Base-by-base conservation (phyloP, 2,329 filamentous ascomycete genomes). In the Colletotrichum costaricense region DNA sequence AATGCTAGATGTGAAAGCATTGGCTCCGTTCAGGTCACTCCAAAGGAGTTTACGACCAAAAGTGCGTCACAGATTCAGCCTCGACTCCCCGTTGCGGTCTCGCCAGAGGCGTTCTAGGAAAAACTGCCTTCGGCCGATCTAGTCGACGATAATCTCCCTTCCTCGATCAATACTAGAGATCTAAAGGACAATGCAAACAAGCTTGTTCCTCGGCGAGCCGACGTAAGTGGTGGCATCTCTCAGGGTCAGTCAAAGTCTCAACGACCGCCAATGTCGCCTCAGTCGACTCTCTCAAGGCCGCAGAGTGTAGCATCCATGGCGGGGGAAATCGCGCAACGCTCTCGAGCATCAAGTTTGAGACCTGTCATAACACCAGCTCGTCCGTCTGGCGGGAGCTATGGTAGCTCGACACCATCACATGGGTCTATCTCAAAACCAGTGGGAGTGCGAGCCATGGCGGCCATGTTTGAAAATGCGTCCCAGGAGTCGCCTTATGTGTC, bases 371-470 rank as follows among this genome's bases (percentile, higher is more conserved):
- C 69, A 12, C 69, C 69, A 26, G n/a, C 24, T 11, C 70, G 59
- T 9, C 30, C 19, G 9, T 63, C 60, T 8, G 49, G 24, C 57
- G 57, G 42, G 14, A 52, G 38, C 42, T 42, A 42, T 4, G 22
- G 57, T 11, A 63, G 22, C 16, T 42, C 26, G 5, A 73, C 69
- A 9, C 33, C 54, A 28, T 58, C 62, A 19, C 63, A 57, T 14
- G 76, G 75, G 65, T 78, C 79, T 0, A 67, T 75, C 4, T 77
- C 76, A 26, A 85, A 80, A 26, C 75, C 68, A 72, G 77, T 78
- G 24, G 78, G 81, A 3, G 87, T 89, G 14, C 87, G 81, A 75
- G 86, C 86, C 2, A 88, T 90, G 82, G 84, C 88, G 4, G 88
- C 88, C 46, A 83, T 85, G 77, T 89, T 89, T 77, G 86, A 90